Conservation (phyloP, 2,329 filamentous ascomycete species). For the Botrytis deweyae region DNA sequence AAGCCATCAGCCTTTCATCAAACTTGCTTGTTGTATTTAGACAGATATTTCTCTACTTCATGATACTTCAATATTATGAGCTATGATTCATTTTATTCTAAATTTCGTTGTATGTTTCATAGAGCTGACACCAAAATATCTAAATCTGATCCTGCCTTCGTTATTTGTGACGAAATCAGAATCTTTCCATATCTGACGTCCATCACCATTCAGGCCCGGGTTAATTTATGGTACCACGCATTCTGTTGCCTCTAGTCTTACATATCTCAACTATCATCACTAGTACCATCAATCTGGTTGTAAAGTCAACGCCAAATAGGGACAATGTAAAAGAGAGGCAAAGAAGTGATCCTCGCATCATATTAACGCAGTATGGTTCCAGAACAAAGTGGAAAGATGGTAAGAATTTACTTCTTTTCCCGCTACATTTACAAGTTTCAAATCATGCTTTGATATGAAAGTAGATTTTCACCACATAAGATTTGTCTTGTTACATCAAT, state of each 20-base stretch:
- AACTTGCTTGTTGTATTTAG: conserved; percentile 20
- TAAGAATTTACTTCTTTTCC: not conserved
- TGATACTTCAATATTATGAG: not conserved
- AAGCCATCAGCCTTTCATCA: not conserved
- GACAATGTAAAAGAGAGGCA: not conserved
- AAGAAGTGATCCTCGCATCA: not conserved
- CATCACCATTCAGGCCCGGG: not conserved
- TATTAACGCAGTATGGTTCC: not conserved
- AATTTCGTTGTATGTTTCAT: not conserved
- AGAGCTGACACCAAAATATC: not conserved
- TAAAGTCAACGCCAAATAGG: not conserved
- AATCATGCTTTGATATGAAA: too few relatives aligned
- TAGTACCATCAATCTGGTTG: not conserved
- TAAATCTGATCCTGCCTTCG: not conserved
- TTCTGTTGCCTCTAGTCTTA: not conserved
- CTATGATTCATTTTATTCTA: not conserved
- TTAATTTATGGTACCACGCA: not conserved
- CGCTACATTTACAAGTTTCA: not conserved
- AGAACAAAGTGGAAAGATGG: not conserved
- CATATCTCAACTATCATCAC: not conserved
- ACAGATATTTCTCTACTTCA: not conserved
- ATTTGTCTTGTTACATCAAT: not conserved
- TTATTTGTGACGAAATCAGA: too few relatives aligned
- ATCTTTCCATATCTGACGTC: not conserved
- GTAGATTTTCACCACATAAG: too few relatives aligned